phyloP scores from a whole-genome alignment of 1,284 basidiomycete species.

The Lentinus polychrous region DNA sequence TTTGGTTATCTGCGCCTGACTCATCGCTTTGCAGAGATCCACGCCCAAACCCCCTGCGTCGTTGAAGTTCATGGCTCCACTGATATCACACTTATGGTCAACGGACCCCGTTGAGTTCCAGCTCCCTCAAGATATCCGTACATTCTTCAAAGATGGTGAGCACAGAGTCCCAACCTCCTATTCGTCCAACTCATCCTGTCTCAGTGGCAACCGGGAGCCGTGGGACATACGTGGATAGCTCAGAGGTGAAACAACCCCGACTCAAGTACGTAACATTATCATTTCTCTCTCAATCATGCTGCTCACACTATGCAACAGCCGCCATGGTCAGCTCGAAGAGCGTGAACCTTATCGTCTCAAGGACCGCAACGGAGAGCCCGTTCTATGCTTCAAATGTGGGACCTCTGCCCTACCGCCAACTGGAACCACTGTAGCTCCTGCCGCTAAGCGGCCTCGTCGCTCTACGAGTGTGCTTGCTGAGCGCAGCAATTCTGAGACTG shows the following conservation, averaged over 20 bases:
- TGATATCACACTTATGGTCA: constrained; percentile 60
- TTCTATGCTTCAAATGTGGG: constrained; percentile 88
- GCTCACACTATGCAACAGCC: constrained; percentile 49
- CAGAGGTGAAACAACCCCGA: constrained; percentile 70
- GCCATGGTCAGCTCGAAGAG: constrained; percentile 84
- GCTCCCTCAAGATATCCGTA: constrained; percentile 83
- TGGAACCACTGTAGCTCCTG: constrained; percentile 40
- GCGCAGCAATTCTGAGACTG: constrained; percentile 29
- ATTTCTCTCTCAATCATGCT: constrained; percentile 13
- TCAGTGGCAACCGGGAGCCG: constrained; percentile 67
- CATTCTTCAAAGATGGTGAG: constrained; percentile 82
- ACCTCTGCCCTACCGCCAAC: constrained; percentile 63
- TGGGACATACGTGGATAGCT: constrained; percentile 73
- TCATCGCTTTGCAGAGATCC: constrained; percentile 43
- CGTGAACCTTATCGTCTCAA: constrained; percentile 85
- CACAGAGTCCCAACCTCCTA: constrained; percentile 12
- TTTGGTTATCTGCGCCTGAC: constrained; percentile 7
- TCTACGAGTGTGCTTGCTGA: constrained; percentile 20
- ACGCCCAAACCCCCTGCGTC: constrained; percentile 54
- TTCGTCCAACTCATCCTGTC: constrained; percentile 10
- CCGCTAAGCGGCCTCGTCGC: constrained; percentile 47
- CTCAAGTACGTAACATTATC: constrained; percentile 56
- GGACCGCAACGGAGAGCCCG: constrained; percentile 76
- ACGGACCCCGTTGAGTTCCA: constrained; percentile 79
- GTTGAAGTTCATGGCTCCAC: constrained; percentile 49